Evolutionary conservation across 2,329 filamentous ascomycete species (phyloP), one percentile per base, ranked within the genome.

Genomic region (Lachnellula cervina): DNA sequence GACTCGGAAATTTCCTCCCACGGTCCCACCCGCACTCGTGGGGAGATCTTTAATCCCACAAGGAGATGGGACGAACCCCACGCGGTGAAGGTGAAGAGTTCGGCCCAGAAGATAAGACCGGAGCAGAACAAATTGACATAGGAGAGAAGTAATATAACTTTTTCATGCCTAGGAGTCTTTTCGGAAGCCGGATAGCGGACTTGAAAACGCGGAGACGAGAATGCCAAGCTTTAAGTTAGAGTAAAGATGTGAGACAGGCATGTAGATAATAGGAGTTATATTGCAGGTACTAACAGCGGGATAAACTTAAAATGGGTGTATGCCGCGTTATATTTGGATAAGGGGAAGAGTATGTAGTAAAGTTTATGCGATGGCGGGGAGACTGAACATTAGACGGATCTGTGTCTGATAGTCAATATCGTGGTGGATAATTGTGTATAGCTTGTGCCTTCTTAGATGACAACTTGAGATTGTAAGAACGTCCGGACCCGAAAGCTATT

Each of bases 171-270:
- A 44, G n/a, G 25, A 23, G 25, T 51, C 37, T 6, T 37, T 43
- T 46, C 42, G 45, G 45, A 42, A 23, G 28, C 43, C 40, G 49
- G 32, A 17, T 46, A 45, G 46, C 47, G 52, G 34, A 50, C 37
- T 56, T 37, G 21, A 44, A 23, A 40, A n/a, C 14, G 48, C 34
- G 38, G 23, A 34, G 14, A 40, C 35, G 47, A 51, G 44, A 17
- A 17, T n/a, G 45, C 49, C 53, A 56, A 53, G 51, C 54, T 54
- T 52, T 45, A 47, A 40, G 50, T 56, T 58, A 50, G 37, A 51
- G 28, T 55, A 43, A 49, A 51, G 59, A 57, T 57, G 47, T 19
- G 44, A 45, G 46, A 40, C 59, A 56, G 49, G 57, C 57, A 55
- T 59, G 37, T 40, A 38, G 49, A 56, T 32, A 32, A 9, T 32